phyloP scores from a whole-genome alignment of 2,329 filamentous ascomycete species.

The Claviceps sp. region DNA sequence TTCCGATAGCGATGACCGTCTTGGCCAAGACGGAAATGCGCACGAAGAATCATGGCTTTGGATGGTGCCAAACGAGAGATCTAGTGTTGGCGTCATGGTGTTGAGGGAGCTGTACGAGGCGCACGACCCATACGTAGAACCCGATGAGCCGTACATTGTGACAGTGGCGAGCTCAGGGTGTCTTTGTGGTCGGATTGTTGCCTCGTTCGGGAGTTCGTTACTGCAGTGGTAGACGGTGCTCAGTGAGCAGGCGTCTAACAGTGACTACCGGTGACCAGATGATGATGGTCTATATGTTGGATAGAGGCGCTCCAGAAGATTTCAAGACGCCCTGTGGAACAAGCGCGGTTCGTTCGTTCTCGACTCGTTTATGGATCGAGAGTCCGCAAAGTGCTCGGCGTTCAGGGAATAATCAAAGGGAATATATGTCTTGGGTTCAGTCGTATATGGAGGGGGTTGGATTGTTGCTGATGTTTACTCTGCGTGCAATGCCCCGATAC shows the following conservation, averaged over 20 bases:
- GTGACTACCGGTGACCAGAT: not conserved
- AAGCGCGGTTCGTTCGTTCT: not conserved
- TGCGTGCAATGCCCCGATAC: no score
- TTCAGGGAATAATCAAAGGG: not conserved
- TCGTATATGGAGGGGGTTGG: not conserved
- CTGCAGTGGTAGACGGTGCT: no score
- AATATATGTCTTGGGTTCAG: not conserved
- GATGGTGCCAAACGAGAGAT: constrained; percentile 29
- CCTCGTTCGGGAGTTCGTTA: not conserved
- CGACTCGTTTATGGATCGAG: not conserved
- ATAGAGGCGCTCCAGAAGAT: not conserved
- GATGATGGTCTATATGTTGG: not conserved
- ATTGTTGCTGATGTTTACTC: not conserved
- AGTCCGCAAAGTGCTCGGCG: not conserved
- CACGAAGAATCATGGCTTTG: constrained; percentile 30
- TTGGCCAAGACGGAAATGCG: constrained; percentile 47
- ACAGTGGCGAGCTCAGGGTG: not conserved
- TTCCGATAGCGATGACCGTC: constrained; percentile 36
- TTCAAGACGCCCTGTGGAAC: not conserved
- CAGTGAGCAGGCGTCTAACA: not conserved
- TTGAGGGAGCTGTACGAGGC: constrained; percentile 37
- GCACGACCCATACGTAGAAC: constrained; percentile 14
- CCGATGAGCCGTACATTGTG: constrained; percentile 30
- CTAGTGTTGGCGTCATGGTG: constrained; percentile 29
- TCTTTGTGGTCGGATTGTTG: not conserved